Evolutionary conservation across 2,329 filamentous ascomycete genomes (phyloP).

Genomic region (Diaporthe sp.): DNA sequence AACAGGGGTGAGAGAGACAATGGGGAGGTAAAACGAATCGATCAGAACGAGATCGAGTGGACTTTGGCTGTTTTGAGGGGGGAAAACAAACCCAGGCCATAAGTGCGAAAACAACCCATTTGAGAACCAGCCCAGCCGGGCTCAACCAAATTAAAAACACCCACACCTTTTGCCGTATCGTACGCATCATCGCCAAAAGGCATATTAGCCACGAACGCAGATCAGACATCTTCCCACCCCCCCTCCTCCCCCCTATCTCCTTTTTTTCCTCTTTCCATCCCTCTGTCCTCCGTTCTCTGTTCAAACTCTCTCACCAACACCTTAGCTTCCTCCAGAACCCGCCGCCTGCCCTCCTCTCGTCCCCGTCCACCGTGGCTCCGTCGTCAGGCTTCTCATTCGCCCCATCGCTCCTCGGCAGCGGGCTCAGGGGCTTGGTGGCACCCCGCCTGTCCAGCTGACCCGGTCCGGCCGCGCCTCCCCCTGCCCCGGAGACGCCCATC

Average conservation of each 20-base stretch:
- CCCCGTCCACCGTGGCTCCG: slow-evolving; percentile 57
- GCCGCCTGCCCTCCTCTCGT: slow-evolving; percentile 56
- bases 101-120: slow-evolving; percentile 12
- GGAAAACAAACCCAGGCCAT: background rate
- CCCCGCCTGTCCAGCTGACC: slow-evolving; percentile 60
- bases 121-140: slow-evolving; percentile 28
- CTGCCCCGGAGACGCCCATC: slow-evolving; percentile 54
- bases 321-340: slow-evolving; percentile 69
- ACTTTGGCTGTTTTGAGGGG: background rate
- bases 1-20: background rate
- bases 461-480: background rate
- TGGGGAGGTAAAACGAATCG: background rate
- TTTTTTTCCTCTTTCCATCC: background rate
- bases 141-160: slow-evolving; percentile 20
- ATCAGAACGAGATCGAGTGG: slow-evolving; percentile 11
- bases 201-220: background rate
- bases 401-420: slow-evolving; percentile 56
- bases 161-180: slow-evolving; percentile 11
- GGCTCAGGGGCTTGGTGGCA: slow-evolving; percentile 70
- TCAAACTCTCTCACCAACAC: slow-evolving; percentile 60
- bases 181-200: background rate
- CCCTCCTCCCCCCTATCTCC: background rate
- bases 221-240: background rate
- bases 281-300: background rate
- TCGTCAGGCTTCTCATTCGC: slow-evolving; percentile 55